phyloP scores from a whole-genome alignment of 768 basidiomycete species.

The Kwoniella mangroviensis region DNA sequence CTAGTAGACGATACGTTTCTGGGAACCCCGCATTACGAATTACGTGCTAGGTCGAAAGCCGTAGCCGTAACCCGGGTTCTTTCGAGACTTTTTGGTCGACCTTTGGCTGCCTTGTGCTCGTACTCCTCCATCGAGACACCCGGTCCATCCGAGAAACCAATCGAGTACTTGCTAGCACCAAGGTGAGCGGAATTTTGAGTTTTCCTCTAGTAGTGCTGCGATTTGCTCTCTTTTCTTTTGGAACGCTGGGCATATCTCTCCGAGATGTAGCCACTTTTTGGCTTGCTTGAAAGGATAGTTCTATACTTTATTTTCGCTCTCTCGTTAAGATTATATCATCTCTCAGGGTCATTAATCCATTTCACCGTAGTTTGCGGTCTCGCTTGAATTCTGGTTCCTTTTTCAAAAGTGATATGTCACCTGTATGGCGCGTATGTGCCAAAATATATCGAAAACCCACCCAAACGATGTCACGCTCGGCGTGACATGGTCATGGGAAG shows the following conservation, averaged over 20 bases:
- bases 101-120: too few relatives aligned
- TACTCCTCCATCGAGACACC: not conserved
- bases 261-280: not conserved
- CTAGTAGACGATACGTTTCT: not conserved
- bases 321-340: not conserved
- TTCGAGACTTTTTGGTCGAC: not conserved
- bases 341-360: constrained; percentile 2
- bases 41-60: not conserved
- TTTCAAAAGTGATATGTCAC: constrained; percentile 7
- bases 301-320: not conserved
- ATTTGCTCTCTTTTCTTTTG: not conserved
- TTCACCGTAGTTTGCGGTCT: constrained; percentile 12
- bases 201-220: not conserved
- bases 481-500: not conserved
- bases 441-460: not conserved
- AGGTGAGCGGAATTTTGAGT: constrained; percentile 7
- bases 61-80: not conserved
- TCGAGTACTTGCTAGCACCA: not conserved
- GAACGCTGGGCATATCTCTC: constrained; percentile 12
- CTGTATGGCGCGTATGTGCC: constrained; percentile 17
- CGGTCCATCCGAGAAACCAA: constrained; percentile 6
- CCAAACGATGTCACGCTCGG: constrained; percentile 1
- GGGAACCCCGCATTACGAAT: not conserved
- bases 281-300: not conserved
- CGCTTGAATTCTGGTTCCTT: not conserved